phyloP scores from a whole-genome alignment of 257 asterid species.

The Petunia secreta region DNA sequence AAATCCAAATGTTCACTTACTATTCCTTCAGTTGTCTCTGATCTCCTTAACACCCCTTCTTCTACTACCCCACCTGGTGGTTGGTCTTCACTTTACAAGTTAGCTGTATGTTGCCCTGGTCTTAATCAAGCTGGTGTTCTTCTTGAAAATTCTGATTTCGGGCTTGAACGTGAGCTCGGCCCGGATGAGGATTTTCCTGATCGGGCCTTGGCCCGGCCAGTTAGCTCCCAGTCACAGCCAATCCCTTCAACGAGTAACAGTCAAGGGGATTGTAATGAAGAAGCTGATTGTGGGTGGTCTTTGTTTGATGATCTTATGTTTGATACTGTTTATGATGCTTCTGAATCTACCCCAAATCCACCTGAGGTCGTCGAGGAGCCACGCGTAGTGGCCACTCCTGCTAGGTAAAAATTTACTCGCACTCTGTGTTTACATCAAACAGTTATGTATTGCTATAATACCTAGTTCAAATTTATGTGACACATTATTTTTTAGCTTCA shows the following conservation, averaged over 20 bases:
- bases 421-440: neutral
- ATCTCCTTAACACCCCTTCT: slow-evolving; percentile 49
- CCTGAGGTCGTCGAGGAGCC: slow-evolving; percentile 35
- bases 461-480: no score
- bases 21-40: slow-evolving; percentile 79
- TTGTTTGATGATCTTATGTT: slow-evolving; percentile 75
- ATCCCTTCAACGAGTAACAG: slow-evolving; percentile 40
- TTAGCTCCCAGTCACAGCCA: neutral
- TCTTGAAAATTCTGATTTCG: slow-evolving; percentile 88
- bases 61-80: slow-evolving; percentile 46
- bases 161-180: slow-evolving; percentile 88
- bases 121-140: slow-evolving; percentile 83
- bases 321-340: slow-evolving; percentile 66
- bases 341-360: slow-evolving; percentile 47
- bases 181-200: slow-evolving; percentile 54
- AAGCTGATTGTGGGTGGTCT: slow-evolving; percentile 72
- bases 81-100: slow-evolving; percentile 88
- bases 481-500: no score
- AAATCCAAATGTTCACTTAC: slow-evolving; percentile 62
- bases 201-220: slow-evolving; percentile 25
- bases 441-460: neutral
- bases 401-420: neutral
- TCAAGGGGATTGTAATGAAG: slow-evolving; percentile 27
- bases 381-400: slow-evolving; percentile 27
- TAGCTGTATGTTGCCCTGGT: slow-evolving; percentile 90